A percentile compares a stretch with the other conserved stretches of the same genome.
These are phyloP conservation scores for Pythium vanterpoolii DNA, from an alignment of 352 stramenopile genomes.

Conservation along the genomic window DNA sequence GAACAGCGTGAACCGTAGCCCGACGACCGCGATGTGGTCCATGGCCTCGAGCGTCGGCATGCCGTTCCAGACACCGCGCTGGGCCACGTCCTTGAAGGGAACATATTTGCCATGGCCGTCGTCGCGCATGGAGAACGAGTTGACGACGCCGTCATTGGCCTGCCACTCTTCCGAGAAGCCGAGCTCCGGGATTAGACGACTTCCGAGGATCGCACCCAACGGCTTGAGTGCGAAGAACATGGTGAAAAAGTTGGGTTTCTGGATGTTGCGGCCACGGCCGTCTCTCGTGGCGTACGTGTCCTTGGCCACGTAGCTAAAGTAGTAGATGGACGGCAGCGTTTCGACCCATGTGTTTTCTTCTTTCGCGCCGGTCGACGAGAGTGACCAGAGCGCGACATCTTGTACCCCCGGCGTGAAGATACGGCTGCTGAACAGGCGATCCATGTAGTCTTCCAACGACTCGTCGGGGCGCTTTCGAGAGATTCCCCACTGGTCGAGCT, in stretches of 20 bases:
- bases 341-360: slow-evolving; percentile 45
- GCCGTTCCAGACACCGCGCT: slow-evolving; percentile 43
- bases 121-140: slow-evolving; percentile 43
- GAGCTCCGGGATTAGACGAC: slow-evolving; percentile 33
- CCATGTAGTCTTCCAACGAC: slow-evolving; percentile 29
- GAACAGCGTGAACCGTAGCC: slow-evolving; percentile 38
- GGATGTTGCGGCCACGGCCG: slow-evolving; percentile 35
- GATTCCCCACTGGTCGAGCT: slow-evolving; percentile 59
- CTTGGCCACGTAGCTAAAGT: slow-evolving; percentile 47
- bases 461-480: slow-evolving; percentile 24
- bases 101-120: slow-evolving; percentile 28
- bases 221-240: slow-evolving; percentile 48
- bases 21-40: slow-evolving; percentile 45
- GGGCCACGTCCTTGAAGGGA: slow-evolving; percentile 29
- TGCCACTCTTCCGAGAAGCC: slow-evolving; percentile 42
- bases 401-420: slow-evolving; percentile 37
- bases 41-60: slow-evolving; percentile 40
- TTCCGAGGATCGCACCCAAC: slow-evolving; percentile 33
- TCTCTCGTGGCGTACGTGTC: slow-evolving; percentile 40
- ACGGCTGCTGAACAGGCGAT: slow-evolving; percentile 32
- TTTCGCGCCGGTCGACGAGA: slow-evolving; percentile 34
- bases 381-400: slow-evolving; percentile 39
- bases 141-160: slow-evolving; percentile 49
- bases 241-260: slow-evolving; percentile 42
- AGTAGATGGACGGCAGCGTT: slow-evolving; percentile 50